Base-by-base conservation (phyloP, 169 alveolate species). In the Besnoitia besnoiti region DNA sequence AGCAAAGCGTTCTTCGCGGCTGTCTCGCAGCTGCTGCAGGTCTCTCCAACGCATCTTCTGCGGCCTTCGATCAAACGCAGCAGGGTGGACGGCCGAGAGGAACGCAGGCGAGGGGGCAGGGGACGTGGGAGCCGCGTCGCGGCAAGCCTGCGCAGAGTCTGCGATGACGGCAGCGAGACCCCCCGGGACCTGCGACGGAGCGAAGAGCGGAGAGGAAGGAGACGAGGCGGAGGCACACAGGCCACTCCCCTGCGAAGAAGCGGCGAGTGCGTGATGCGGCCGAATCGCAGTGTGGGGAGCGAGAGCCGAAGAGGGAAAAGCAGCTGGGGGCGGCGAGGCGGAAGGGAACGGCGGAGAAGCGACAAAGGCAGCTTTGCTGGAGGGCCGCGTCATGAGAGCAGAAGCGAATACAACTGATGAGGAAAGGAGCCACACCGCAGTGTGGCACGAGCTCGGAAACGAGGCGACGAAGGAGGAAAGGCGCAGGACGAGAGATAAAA, bases 1-100 rank as follows among this genome's bases (percentile, higher is more conserved):
- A 27, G 87, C 50, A 24, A 77, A 77, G 5, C 87, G 40, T 37
- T 77, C 87, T 55, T 77, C 87, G 37, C 59, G 49, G 87, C 87
- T 77, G 59, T 77, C 87, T 1, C 50, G 40, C 61, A 77, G 87
- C 59, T 39, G 61, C 87, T 42, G 87, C 33, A 24, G 49, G 59
- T 39, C 61, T 16, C 87, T 77, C 59, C 40, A 37, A 39, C 39
- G 59, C 61, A 30, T 2, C 87, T 19, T 37, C 87, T 39, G 40
- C 40, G 21, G 50, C 8, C 87, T 2, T 37, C 37, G 47, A 1
- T 42, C 24, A 42, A 42, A 73, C 3, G n/a, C 47, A 7, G 82
- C 46, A 5, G 82, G n/a, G 30, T 1, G 82, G 24, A n/a, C 14
- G 46, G n/a, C n/a, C n/a, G 10, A 8, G 39, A 27, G 27, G 44